phyloP scores from a whole-genome alignment of 495 filamentous ascomycete species.

The Pyrenopolyporus hunteri region DNA sequence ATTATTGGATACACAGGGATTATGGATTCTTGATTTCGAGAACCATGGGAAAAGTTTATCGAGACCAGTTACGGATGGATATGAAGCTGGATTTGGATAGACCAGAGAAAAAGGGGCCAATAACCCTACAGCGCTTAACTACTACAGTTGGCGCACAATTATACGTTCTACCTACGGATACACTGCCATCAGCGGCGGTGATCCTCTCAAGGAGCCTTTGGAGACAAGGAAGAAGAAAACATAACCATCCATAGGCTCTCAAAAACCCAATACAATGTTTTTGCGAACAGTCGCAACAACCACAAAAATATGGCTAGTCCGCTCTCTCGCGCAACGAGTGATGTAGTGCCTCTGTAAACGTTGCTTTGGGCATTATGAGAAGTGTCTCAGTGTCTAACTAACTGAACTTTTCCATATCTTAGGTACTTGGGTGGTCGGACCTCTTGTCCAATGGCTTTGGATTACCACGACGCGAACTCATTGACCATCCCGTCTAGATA shows the following conservation, averaged over 20 bases:
- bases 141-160: constrained; percentile 30
- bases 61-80: constrained; percentile 34
- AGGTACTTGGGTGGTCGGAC: too few relatives aligned
- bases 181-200: constrained; percentile 26
- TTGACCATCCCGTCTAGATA: not conserved
- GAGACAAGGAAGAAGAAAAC: constrained; percentile 14
- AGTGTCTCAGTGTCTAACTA: constrained; percentile 16
- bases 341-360: constrained; percentile 14
- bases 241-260: constrained; percentile 37
- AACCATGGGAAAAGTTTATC: constrained; percentile 36
- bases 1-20: constrained; percentile 27
- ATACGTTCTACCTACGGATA: constrained; percentile 34
- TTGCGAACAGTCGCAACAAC: constrained; percentile 37
- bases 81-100: constrained; percentile 35
- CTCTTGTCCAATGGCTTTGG: too few relatives aligned
- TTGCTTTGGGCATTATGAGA: constrained; percentile 6
- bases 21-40: constrained; percentile 25
- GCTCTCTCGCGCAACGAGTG: constrained; percentile 5
- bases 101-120: constrained; percentile 34
- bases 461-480: too few relatives aligned
- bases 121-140: constrained; percentile 31
- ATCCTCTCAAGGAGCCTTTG: constrained; percentile 23
- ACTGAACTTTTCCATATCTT: too few relatives aligned
- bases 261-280: constrained; percentile 42
- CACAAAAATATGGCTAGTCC: constrained; percentile 27